Evolutionary conservation across 1,284 basidiomycete genomes (phyloP).

Genomic region (Rhodotorula sp.): DNA sequence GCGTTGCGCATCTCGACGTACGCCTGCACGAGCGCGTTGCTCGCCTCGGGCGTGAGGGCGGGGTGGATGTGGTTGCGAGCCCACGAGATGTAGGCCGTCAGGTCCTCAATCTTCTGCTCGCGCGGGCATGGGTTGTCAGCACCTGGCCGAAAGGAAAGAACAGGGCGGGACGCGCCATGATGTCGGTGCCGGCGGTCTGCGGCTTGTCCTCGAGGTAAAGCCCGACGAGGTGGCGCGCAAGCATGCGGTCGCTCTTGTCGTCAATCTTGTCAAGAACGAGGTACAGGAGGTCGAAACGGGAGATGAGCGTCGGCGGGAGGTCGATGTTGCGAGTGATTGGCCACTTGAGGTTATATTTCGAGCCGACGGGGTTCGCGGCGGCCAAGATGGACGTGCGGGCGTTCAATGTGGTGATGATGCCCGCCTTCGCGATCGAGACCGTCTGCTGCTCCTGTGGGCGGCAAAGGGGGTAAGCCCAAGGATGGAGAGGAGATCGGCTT

Average conservation of each 20-base stretch:
- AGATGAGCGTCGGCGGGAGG: constrained; percentile 94
- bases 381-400: constrained; percentile 96
- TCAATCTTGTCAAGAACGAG: constrained; percentile 94
- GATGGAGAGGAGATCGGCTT: neutral
- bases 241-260: constrained; percentile 79
- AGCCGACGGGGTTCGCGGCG: constrained; percentile 94
- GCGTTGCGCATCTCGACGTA: constrained; percentile 95
- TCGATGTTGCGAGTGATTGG: constrained; percentile 58
- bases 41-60: constrained; percentile 82
- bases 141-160: too few relatives aligned
- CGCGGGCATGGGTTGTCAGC: neutral
- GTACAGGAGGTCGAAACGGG: constrained; percentile 96
- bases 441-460: constrained; percentile 91
- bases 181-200: constrained; percentile 66
- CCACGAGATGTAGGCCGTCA: constrained; percentile 93
- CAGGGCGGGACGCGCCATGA: constrained; percentile 64
- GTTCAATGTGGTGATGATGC: constrained; percentile 97
- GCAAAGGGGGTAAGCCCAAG: neutral
- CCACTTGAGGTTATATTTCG: constrained; percentile 70
- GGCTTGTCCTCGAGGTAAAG: constrained; percentile 92
- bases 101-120: constrained; percentile 75
- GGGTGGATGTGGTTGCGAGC: constrained; percentile 87
- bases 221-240: constrained; percentile 90
- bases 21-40: constrained; percentile 76
- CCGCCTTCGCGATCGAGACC: constrained; percentile 98